A percentile compares a stretch with the other conserved stretches of the same genome.
phyloP scores from a whole-genome alignment of 352 stramenopile species.

The Phytophthora syringae region DNA sequence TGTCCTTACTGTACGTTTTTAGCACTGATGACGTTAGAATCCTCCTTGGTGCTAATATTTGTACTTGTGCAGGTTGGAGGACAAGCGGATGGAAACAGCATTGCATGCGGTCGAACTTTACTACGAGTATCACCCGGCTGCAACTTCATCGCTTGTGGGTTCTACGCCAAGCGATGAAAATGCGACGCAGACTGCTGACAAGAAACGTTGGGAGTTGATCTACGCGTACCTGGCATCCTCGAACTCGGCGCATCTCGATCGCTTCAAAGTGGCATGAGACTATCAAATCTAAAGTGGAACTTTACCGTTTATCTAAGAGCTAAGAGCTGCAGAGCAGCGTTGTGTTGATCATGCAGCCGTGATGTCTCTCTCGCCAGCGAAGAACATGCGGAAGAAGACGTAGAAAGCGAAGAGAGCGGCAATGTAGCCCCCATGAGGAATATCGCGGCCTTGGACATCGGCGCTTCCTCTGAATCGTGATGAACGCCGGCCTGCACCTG shows the following conservation, averaged over 20 bases:
- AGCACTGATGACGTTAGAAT: neutral
- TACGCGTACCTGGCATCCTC: constrained; percentile 27
- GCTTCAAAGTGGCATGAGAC: constrained; percentile 21
- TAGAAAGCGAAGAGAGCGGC: constrained; percentile 58
- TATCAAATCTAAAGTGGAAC: constrained; percentile 10
- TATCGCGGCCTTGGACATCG: constrained; percentile 74
- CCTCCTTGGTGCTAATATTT: constrained; percentile 1
- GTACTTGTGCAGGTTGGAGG: constrained; percentile 35
- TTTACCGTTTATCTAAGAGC: constrained; percentile 4
- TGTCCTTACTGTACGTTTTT: constrained; percentile 36
- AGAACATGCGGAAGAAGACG: constrained; percentile 75
- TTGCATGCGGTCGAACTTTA: constrained; percentile 45
- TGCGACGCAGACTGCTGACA: neutral
- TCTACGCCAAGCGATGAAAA: neutral
- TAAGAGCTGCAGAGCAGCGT: constrained; percentile 3
- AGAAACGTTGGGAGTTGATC: constrained; percentile 31
- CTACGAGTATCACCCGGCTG: constrained; percentile 42
- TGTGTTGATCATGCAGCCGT: constrained; percentile 30
- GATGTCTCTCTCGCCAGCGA: constrained; percentile 58
- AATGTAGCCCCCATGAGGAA: constrained; percentile 64
- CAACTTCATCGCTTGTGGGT: constrained; percentile 4
- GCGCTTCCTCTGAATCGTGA: constrained; percentile 76
- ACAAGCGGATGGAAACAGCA: constrained; percentile 47
- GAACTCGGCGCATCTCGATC: constrained; percentile 20
- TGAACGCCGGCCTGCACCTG: constrained; percentile 84